Percentiles rank a stretch among this genome's conserved stretches.
Conservation (phyloP, 75 land plant species). For the Azolla pinnata region DNA sequence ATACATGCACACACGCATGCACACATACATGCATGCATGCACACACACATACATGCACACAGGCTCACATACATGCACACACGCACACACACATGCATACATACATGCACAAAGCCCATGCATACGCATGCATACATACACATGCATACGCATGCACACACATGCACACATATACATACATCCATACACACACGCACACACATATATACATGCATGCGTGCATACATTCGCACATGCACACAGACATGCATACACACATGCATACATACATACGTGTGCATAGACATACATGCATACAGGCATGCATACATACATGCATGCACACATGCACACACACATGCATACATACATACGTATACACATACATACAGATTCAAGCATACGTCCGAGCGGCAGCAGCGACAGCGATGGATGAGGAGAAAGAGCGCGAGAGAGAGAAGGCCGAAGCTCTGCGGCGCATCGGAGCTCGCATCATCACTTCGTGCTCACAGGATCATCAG, state of each 20-base stretch:
- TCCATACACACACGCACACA: background rate
- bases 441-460: slow-evolving; percentile 23
- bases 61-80: background rate
- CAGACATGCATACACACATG: background rate
- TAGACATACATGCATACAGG: background rate
- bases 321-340: background rate
- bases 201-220: background rate
- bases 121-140: background rate
- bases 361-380: background rate
- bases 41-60: too few relatives aligned
- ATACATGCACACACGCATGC: too few relatives aligned
- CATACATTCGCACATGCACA: background rate
- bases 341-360: background rate
- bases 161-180: background rate
- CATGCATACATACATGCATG: background rate
- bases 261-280: background rate
- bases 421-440: slow-evolving; percentile 12
- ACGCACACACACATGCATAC: background rate
- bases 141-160: background rate
- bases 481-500: too few relatives aligned
- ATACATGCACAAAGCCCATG: background rate
- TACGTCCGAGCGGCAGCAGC: slow-evolving; percentile 6
- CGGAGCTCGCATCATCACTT: slow-evolving; percentile 43
- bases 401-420: slow-evolving; percentile 4
- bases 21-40: too few relatives aligned